Conservation (phyloP, 441 rosid species). For the Eutrema salsugineum region DNA sequence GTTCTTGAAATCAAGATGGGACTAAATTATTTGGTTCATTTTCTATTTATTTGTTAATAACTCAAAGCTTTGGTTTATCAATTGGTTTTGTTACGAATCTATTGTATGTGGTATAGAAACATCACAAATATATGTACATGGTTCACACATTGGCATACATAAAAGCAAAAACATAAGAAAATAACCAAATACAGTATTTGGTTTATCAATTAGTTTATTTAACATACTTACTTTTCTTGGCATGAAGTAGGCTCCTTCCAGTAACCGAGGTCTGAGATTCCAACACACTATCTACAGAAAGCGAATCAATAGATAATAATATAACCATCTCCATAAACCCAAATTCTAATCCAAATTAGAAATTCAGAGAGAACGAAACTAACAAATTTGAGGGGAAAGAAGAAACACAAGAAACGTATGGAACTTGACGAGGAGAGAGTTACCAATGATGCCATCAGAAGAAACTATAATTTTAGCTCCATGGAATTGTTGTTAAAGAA, state of each 20-base stretch:
- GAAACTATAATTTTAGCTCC: conserved; percentile 5
- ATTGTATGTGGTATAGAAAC: neutral
- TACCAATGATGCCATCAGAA: neutral
- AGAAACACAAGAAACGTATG: neutral
- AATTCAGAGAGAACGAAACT: neutral
- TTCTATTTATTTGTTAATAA: neutral
- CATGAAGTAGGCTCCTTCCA: conserved; percentile 16
- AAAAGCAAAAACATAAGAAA: neutral
- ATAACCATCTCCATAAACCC: neutral
- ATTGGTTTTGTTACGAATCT: neutral
- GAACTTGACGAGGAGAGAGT: conserved; percentile 1
- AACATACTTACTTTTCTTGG: conserved; percentile 27
- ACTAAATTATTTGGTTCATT: no score
- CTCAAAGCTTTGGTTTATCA: neutral
- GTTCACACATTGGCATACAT: neutral
- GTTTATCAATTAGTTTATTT: no score
- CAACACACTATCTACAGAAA: conserved; percentile 13
- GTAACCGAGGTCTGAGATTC: neutral
- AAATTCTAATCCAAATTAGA: neutral
- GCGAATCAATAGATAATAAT: neutral
- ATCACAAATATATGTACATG: neutral
- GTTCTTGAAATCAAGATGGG: no score
- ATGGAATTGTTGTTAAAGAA: neutral
- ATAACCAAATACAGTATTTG: no score
- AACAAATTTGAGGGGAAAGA: neutral